Base-by-base conservation (phyloP, 805 yeast genomes). In the Saccharomycopsis malanga region DNA sequence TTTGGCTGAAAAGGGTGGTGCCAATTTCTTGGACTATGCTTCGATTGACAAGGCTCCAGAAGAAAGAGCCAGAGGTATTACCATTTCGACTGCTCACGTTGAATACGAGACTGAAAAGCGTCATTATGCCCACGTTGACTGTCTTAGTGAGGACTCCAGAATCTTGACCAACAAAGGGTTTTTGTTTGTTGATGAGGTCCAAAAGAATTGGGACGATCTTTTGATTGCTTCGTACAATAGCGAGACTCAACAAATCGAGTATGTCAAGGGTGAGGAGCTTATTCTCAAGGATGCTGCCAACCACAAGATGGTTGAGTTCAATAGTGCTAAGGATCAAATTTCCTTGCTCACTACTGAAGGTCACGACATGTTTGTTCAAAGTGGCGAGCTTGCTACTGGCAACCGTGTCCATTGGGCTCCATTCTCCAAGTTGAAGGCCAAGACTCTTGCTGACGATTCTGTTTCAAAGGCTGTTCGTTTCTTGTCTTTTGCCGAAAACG, bases 41-140 rank as follows among this genome's bases (percentile, higher is more conserved):
- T 67, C 96, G 53, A 93, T 91, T 61, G 98, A 91, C 72, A 85
- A 86, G 70, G 98, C 98, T 40, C 98, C 98, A 57, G 98, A 91
- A 74, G 98, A 93, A 76, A 85, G 96, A 74, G 97, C 95, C 50
- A 87, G 98, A 77, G 98, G 98, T 80, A 91, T 91, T 70, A 91
- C 98, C 55, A 91, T 91, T 65, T 87, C 96, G 49, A 83, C 96
- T 57, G 97, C 98, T 48, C 98, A 91, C 67, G 97, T 89, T 62
- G 97, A 91, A 72, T 91, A 89, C 71, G 94, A 87, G 70, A 91
- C 98, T 54, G 87, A 72, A 25, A 86, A 83, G 67, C 84, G 97
- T 72, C 98, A 91, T 70, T 89, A 89, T 64, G 91, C 98, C 59
- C 97, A 89, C 68, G 96, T 89, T 58, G 98, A 89, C 76, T 87